Evolutionary conservation across 2,329 filamentous ascomycete species (phyloP), one percentile per base, ranked within the genome.

Genomic region (Fusarium bactridioides): DNA sequence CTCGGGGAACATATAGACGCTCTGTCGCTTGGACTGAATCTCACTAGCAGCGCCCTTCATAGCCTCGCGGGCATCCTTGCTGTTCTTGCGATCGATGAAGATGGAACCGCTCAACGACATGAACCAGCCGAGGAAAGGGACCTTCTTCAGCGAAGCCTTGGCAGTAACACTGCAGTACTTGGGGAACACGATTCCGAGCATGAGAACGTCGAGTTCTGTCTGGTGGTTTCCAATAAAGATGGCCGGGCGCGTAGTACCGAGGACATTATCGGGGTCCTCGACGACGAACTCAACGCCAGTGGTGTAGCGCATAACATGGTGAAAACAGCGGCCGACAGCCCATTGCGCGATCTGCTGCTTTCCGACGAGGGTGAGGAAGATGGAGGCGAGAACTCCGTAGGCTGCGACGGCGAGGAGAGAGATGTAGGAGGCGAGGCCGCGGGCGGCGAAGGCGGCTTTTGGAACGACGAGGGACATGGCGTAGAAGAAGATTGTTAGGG

Each of bases 211-310:
- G 74, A 99, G 89, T 84, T 98, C 96, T 27, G 93, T 94, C 87
- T 99, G 96, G 84, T 99, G 96, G 83, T 98, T 98, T 44, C 93
- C 93, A 75, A 99, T 87, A 78, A 99, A 95, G 64, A 99, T 93
- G 64, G 94, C 95, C 2, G 96, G 96, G 57, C 95, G 89, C 33
- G 86, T 86, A 15, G 86, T 91, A 51, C 84, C 84, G 65, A 95
- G 88, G 75, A 91, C 80, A 73, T 90, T 82, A 67, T 90, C 80
- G 43, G 90, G 81, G 77, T 95, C 94, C 48, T 92, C 87, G 55
- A 97, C 83, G 69, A 89, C 86, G 80, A 98, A 98, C 66, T 86
- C 88, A 54, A 98, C 87, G 67, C 95, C 95, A 2, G 94, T 94
- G 53, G 89, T 88, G 50, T 88, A 81, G 75, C 87, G 86, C 92